Conservation (phyloP, 1,284 basidiomycete genomes). For the Cutaneotrichosporon spelunceum region DNA sequence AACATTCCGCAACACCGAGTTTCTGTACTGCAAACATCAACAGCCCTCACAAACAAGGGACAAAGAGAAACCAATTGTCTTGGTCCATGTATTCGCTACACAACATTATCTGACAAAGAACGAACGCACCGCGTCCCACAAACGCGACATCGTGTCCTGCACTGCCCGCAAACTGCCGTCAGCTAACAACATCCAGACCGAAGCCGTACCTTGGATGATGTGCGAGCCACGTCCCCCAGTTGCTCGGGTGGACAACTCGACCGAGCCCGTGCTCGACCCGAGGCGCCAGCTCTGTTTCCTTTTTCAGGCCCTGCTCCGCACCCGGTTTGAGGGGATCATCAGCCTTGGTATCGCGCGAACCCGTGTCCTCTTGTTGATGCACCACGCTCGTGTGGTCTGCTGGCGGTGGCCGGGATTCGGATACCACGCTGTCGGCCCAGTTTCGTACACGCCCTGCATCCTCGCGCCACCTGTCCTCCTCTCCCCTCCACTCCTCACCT, state of each 20-base stretch:
- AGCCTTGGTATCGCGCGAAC: neutral
- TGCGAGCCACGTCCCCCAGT: slow-evolving; percentile 13
- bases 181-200: neutral
- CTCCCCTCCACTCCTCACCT: neutral
- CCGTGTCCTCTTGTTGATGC: neutral
- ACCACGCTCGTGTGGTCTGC: neutral
- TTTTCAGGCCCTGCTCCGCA: neutral
- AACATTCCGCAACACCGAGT: neutral
- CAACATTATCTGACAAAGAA: slow-evolving; percentile 11
- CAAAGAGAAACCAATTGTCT: neutral
- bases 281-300: neutral
- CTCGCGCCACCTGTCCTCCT: neutral
- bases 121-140: slow-evolving; percentile 34
- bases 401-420: neutral
- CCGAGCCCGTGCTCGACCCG: slow-evolving; percentile 11
- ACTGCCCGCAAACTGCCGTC: slow-evolving; percentile 10
- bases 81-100: neutral
- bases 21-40: too few species aligned
- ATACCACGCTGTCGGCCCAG: neutral
- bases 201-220: slow-evolving; percentile 16
- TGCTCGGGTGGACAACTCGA: slow-evolving; percentile 7
- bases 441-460: neutral
- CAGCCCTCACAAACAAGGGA: neutral
- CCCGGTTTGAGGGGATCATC: neutral
- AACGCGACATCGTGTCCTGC: slow-evolving; percentile 21